Evolutionary conservation across 2,329 filamentous ascomycete species (phyloP).

Genomic region (Aspergillus chevalieri): DNA sequence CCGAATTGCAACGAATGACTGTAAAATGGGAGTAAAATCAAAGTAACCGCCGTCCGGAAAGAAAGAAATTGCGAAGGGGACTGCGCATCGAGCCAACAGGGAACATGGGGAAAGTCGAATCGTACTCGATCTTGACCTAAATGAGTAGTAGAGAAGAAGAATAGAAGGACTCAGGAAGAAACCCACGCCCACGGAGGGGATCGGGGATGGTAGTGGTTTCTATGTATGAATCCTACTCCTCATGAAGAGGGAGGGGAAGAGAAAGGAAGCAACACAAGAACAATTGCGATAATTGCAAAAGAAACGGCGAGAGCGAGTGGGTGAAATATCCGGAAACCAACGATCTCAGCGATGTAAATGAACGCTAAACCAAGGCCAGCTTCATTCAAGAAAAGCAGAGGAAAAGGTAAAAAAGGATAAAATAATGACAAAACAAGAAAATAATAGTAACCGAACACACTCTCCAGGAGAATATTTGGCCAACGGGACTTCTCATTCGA

Average conservation of each 20-base stretch:
- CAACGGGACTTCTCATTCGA: slow-evolving; percentile 21
- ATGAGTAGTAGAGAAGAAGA: not conserved
- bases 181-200: not conserved
- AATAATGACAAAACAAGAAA: slow-evolving; percentile 12
- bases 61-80: slow-evolving; percentile 9
- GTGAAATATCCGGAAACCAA: slow-evolving; percentile 5
- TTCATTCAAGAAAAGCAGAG: slow-evolving; percentile 2
- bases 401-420: slow-evolving; percentile 6
- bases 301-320: slow-evolving; percentile 8
- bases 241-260: not conserved
- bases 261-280: slow-evolving; percentile 4
- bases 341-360: slow-evolving; percentile 19
- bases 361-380: slow-evolving; percentile 7
- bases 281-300: slow-evolving; percentile 4
- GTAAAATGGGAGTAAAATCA: slow-evolving; percentile 1
- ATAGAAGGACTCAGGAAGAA: not conserved
- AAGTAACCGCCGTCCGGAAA: not conserved
- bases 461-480: slow-evolving; percentile 11
- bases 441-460: slow-evolving; percentile 1
- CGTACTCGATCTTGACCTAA: slow-evolving; percentile 9
- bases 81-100: slow-evolving; percentile 14
- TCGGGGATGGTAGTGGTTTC: not conserved
- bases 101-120: slow-evolving; percentile 18
- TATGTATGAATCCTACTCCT: slow-evolving; percentile 9
- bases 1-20: slow-evolving; percentile 10